Conservation (phyloP, 2,329 filamentous ascomycete species). For the Magnaporthiopsis rhizophila region DNA sequence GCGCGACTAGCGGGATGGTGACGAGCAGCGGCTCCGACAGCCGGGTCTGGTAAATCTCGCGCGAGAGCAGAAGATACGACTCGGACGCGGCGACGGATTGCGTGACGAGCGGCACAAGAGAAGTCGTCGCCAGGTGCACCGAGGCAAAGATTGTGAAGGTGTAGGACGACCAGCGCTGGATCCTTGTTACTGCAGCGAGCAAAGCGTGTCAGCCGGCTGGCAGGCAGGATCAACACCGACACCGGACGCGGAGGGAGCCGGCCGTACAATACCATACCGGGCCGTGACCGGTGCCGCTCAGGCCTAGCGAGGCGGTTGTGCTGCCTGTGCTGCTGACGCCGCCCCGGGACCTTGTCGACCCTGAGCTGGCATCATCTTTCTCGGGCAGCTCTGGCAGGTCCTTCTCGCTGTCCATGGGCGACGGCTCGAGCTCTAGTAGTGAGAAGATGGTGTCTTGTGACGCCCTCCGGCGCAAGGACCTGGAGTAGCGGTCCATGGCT, state of each 20-base stretch:
- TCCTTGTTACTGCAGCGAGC: conserved; percentile 49
- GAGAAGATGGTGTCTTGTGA: conserved; percentile 52
- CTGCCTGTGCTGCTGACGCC: not conserved
- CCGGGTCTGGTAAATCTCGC: conserved; percentile 84
- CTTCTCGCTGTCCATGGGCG: conserved; percentile 56
- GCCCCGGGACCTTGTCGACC: conserved; percentile 2
- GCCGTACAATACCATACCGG: conserved; percentile 67
- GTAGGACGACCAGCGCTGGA: conserved; percentile 88
- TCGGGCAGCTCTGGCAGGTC: conserved; percentile 32
- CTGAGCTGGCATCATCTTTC: conserved; percentile 17
- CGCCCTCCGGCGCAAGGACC: conserved; percentile 28
- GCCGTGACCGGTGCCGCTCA: conserved; percentile 57
- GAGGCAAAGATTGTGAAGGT: conserved; percentile 68
- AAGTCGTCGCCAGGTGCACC: conserved; percentile 74
- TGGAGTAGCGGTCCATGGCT: conserved; percentile 21
- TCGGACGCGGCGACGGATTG: conserved; percentile 68
- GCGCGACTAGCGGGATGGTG: conserved; percentile 62
- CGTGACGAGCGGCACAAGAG: conserved; percentile 68
- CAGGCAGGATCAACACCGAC: not conserved
- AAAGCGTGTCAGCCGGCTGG: not conserved
- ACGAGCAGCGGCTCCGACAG: conserved; percentile 74
- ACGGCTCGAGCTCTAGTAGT: conserved; percentile 72
- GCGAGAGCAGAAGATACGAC: conserved; percentile 79
- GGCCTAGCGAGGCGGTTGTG: conserved; percentile 37
- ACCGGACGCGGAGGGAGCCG: not conserved